These are phyloP conservation scores for Phaeosphaeriaceae sp. DNA, from an alignment of 2,329 filamentous ascomycete species.

Conservation along the genomic window DNA sequence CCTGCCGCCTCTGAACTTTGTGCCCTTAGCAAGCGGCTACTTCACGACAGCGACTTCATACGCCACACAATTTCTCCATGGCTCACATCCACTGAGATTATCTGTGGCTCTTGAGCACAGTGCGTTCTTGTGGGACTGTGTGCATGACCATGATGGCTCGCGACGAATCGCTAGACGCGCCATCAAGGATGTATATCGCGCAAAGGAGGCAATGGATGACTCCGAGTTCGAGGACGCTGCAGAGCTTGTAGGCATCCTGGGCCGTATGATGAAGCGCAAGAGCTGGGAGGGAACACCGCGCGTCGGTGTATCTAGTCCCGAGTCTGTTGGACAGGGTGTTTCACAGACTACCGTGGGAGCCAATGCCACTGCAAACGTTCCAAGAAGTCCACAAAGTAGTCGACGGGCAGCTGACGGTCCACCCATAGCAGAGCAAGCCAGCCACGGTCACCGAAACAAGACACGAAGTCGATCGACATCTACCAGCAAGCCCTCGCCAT, in stretches of 20 bases:
- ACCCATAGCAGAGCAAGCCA: constrained; percentile 26
- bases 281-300: constrained; percentile 48
- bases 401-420: constrained; percentile 36
- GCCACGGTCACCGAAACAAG: constrained; percentile 27
- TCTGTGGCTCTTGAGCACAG: constrained; percentile 92
- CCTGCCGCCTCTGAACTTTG: constrained; percentile 79
- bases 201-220: constrained; percentile 90
- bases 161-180: constrained; percentile 79
- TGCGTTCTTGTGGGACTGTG: constrained; percentile 92
- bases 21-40: constrained; percentile 79
- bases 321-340: constrained; percentile 24
- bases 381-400: constrained; percentile 30
- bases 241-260: constrained; percentile 83
- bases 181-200: constrained; percentile 89
- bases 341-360: constrained; percentile 19
- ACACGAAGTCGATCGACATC: constrained; percentile 40
- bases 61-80: constrained; percentile 78
- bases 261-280: constrained; percentile 82
- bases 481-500: constrained; percentile 28
- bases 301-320: constrained; percentile 40
- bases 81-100: constrained; percentile 86
- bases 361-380: constrained; percentile 16
- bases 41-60: constrained; percentile 80
- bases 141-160: constrained; percentile 79
- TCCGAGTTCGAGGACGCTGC: constrained; percentile 94